Conservation (phyloP, 1,284 basidiomycete genomes). For the Trametes sp. region DNA sequence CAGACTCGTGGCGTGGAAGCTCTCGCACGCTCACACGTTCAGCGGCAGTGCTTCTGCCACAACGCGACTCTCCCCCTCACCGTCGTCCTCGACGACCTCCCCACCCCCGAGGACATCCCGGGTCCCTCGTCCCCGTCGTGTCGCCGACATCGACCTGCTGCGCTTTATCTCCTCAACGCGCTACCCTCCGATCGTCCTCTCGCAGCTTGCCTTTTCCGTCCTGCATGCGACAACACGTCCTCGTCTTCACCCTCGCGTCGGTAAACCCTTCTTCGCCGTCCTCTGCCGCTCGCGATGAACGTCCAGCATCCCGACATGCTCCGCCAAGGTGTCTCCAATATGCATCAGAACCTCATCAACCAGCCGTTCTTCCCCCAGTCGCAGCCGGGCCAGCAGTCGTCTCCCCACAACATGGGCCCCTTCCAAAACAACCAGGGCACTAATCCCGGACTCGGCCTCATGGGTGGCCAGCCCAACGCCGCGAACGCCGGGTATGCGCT, state of each 20-base stretch:
- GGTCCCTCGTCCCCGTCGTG: conserved; percentile 3
- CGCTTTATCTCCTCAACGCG: conserved; percentile 13
- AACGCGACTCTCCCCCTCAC: conserved; percentile 35
- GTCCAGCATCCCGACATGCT: conserved; percentile 52
- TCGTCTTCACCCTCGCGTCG: conserved; percentile 23
- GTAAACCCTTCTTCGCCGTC: conserved; percentile 18
- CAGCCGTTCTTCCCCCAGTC: conserved; percentile 49
- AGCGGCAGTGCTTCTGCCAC: no score
- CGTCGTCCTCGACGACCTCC: conserved; percentile 34
- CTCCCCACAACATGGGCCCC: conserved; percentile 47
- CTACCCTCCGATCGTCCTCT: conserved; percentile 18
- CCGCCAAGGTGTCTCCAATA: conserved; percentile 52
- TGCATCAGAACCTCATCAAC: conserved; percentile 49
- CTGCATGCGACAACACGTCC: conserved; percentile 36
- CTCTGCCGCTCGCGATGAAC: conserved; percentile 33
- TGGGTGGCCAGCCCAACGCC: conserved; percentile 35
- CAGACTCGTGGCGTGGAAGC: conserved; percentile 38
- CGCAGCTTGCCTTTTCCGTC: conserved; percentile 26
- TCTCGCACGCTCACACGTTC: no score
- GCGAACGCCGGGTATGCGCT: conserved; percentile 29
- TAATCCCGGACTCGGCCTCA: conserved; percentile 50
- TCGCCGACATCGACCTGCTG: not conserved
- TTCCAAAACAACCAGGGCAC: conserved; percentile 48
- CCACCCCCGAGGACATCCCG: conserved; percentile 9
- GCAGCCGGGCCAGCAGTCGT: conserved; percentile 45